Evolutionary conservation across 2,329 filamentous ascomycete species (phyloP).

Genomic region (Fusarium sp.): DNA sequence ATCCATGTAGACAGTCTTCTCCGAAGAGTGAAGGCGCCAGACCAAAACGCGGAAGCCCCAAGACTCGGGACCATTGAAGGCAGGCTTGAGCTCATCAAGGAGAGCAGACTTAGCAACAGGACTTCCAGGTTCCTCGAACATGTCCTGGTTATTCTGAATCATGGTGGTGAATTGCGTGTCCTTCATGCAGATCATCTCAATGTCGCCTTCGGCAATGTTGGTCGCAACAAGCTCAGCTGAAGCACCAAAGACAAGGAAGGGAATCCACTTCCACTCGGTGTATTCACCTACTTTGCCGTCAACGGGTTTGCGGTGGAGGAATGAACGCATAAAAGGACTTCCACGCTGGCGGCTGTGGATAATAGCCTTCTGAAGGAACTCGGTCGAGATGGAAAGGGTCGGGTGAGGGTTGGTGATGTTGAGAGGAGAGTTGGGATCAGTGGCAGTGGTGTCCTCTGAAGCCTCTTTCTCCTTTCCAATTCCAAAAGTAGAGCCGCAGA

Average conservation of each 20-base stretch:
- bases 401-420: not conserved
- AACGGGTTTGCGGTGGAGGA: not conserved
- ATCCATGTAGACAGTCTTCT: not conserved
- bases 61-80: not conserved
- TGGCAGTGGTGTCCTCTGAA: not conserved
- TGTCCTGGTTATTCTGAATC: not conserved
- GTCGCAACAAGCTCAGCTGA: not conserved
- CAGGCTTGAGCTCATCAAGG: not conserved
- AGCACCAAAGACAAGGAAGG: not conserved
- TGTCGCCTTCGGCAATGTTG: not conserved
- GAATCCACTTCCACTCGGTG: not conserved
- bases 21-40: not conserved
- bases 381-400: not conserved
- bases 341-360: not conserved
- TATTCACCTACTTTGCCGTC: not conserved
- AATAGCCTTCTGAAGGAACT: not conserved
- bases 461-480: not conserved
- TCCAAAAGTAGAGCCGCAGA: fast-evolving
- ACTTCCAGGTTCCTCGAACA: not conserved
- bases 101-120: not conserved
- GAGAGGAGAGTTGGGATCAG: not conserved
- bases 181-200: not conserved
- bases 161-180: not conserved
- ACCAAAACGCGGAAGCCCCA: not conserved
- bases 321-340: not conserved